phyloP scores from a whole-genome alignment of 2,329 filamentous ascomycete genomes.

The Dactylellina sp. region DNA sequence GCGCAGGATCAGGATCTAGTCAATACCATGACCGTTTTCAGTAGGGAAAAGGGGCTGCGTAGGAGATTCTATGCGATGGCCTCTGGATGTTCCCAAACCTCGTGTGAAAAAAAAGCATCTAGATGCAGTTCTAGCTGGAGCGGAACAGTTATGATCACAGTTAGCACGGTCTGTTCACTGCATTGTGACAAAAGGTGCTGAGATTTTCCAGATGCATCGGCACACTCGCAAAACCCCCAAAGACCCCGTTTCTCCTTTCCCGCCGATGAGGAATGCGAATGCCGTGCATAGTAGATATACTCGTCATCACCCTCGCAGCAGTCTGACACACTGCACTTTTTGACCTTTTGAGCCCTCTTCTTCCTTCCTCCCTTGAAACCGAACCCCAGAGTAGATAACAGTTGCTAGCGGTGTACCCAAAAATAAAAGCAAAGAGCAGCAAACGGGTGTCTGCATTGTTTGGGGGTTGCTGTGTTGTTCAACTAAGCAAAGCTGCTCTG shows the following conservation, averaged over 20 bases:
- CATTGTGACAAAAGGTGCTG: slow-evolving; percentile 27
- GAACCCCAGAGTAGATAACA: too few relatives aligned
- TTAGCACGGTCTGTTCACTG: slow-evolving; percentile 5
- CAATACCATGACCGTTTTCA: slow-evolving; percentile 4
- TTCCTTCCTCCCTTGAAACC: neutral
- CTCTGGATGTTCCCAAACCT: neutral
- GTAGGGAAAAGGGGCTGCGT: slow-evolving; percentile 34
- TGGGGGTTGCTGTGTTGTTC: slow-evolving; percentile 10
- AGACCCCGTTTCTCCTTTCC: slow-evolving; percentile 10
- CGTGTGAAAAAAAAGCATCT: slow-evolving; percentile 50
- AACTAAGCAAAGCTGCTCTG: neutral
- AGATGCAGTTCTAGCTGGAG: slow-evolving; percentile 29
- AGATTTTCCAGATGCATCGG: slow-evolving; percentile 12
- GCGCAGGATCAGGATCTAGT: slow-evolving; percentile 1
- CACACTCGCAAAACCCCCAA: too few relatives aligned
- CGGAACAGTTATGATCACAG: slow-evolving; percentile 20
- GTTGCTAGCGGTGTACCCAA: too few relatives aligned
- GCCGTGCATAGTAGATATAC: neutral
- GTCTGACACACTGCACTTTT: neutral
- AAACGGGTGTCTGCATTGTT: too few relatives aligned
- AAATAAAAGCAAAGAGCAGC: slow-evolving; percentile 4
- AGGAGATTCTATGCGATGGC: slow-evolving; percentile 37
- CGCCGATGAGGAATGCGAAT: slow-evolving; percentile 41
- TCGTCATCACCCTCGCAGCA: neutral
- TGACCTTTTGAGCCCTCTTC: neutral